phyloP scores from a whole-genome alignment of 2,329 filamentous ascomycete genomes.

The Pseudopyricularia javanii region DNA sequence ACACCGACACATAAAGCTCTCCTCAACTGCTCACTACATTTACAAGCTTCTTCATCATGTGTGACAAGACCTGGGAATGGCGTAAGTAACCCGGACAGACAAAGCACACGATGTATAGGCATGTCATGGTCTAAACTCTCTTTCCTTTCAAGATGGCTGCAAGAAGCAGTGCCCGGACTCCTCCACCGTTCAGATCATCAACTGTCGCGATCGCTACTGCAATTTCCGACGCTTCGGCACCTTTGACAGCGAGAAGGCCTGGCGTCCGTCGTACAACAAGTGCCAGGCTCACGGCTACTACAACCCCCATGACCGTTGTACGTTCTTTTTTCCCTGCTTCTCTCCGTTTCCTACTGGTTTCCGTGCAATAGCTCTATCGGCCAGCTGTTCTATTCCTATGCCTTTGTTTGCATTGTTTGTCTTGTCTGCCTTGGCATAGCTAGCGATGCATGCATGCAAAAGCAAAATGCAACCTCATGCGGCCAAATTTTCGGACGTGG shows the following conservation, averaged over 20 bases:
- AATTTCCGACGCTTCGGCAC: not conserved
- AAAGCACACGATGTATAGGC: not conserved
- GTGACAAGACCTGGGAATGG: not conserved
- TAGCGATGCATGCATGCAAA: not conserved
- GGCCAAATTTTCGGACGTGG: not conserved
- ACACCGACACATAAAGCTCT: too few species aligned
- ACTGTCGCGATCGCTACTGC: not conserved
- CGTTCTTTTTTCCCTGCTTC: not conserved
- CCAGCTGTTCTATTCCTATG: too few species aligned
- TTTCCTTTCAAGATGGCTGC: not conserved
- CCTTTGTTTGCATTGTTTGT: too few species aligned
- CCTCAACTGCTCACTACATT: too few species aligned
- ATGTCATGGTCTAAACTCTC: not conserved
- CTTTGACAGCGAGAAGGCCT: not conserved
- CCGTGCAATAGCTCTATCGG: too few species aligned
- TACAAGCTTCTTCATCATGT: not conserved
- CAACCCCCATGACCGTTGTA: constrained; percentile 1
- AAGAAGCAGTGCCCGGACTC: not conserved
- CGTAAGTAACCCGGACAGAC: not conserved
- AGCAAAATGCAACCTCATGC: not conserved
- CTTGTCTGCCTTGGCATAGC: too few species aligned
- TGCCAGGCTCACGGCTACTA: not conserved
- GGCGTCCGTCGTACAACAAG: constrained; percentile 4
- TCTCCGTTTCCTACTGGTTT: too few species aligned
- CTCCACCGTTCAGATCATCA: not conserved